Base-by-base conservation (phyloP, 176 grass and related monocot genomes). In the Triticum dicoccoides region DNA sequence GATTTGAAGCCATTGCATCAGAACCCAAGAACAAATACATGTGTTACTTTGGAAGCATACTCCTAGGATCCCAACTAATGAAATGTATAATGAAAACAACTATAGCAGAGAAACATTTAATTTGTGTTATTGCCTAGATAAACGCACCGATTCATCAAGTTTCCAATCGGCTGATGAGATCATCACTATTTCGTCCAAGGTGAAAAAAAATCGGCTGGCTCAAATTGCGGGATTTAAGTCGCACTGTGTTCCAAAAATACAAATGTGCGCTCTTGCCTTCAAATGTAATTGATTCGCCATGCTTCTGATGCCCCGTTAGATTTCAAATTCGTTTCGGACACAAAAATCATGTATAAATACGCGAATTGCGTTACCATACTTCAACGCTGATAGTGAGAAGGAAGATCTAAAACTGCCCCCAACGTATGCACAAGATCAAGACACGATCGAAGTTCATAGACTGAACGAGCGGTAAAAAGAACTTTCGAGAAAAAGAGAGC, bases 31-130 rank as follows among this genome's bases (percentile, higher is more conserved):
- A 65, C 11, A 24, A 75, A 17, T 42, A n/a, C 7, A 49, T 84
- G 34, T 8, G 44, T 38, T 47, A 33, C 9, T 2, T 74, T 64
- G 20, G 35, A 75, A 74, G 69, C 0, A 70, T 18, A 70, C 34
- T 70, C 74, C 51, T 21, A 29, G 63, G 35, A 79, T 63, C 77
- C 78, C 78, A 65, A 45, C 14, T 80, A 24, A 65, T 27, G 61
- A 65, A 17, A 80, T 45, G 17, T 52, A 45, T 17, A 52, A 76
- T 42, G 35, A n/a, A 27, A 75, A 75, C 6, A 75, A 15, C 23
- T 8, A 15, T 25, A 18, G 24, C 24, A 27, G 7, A 30, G 25
- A 32, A 24, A 32, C 3, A 18, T 29, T 66, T 35, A n/a, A 11
- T 80, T 18, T 42, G 34, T 41, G 34, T 79, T 63, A 4, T 64